These are phyloP conservation scores for Yarrowia porcina DNA, from an alignment of 805 yeast genomes.

Conservation along the genomic window DNA sequence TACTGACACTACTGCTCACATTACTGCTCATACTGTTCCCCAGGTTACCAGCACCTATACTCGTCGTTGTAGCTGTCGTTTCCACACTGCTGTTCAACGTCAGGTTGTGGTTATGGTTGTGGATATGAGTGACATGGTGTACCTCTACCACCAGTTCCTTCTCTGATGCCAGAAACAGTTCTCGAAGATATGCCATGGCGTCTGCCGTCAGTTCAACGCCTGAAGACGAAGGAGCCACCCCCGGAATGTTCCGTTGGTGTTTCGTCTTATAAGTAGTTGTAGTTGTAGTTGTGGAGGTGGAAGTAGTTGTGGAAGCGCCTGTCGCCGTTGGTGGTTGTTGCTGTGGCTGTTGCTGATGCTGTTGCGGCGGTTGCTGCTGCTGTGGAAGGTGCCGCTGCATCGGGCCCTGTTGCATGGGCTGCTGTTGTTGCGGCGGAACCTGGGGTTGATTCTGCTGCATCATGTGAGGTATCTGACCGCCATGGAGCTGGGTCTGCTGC, in stretches of 20 bases:
- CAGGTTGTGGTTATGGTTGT: conserved; percentile 33
- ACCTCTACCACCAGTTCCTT: conserved; percentile 15
- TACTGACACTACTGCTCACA: conserved; percentile 7
- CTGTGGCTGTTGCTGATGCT: background rate
- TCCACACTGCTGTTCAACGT: conserved; percentile 3
- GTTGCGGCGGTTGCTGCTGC: conserved; percentile 6
- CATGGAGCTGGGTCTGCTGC: conserved; percentile 11
- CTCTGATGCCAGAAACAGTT: conserved; percentile 4
- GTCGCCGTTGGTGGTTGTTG: conserved; percentile 19
- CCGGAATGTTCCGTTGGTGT: conserved; percentile 7
- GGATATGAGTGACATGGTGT: conserved; percentile 35
- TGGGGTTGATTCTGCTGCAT: conserved; percentile 4
- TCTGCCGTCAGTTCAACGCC: conserved; percentile 7
- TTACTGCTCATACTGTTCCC: background rate
- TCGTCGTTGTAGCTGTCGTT: background rate
- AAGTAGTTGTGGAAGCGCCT: conserved; percentile 6
- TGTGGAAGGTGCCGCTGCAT: conserved; percentile 9
- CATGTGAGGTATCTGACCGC: background rate
- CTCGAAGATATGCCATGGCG: conserved; percentile 17
- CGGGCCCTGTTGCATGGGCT: conserved; percentile 19
- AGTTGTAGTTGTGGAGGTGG: conserved; percentile 14
- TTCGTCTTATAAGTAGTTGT: conserved; percentile 10
- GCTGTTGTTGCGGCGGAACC: conserved; percentile 1
- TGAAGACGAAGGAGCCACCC: background rate
- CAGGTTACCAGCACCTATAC: background rate